Base-by-base conservation (phyloP, 257 asterid species). In the Eucommia ulmoides region DNA sequence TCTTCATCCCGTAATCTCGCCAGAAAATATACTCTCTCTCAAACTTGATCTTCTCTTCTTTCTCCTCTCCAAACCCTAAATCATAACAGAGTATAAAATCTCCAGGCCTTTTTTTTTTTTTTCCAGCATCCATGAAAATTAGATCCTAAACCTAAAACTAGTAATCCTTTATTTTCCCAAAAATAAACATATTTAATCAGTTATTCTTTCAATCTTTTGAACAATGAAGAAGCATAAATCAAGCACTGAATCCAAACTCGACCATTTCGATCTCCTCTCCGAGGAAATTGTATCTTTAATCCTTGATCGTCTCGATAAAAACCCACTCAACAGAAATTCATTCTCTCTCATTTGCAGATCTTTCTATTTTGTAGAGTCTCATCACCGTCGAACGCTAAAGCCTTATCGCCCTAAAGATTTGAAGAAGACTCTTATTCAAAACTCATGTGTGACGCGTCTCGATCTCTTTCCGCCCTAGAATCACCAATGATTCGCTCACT, bases 151-250 rank as follows among this genome's bases (percentile, higher is more conserved):
- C 38, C 38, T 29, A 53, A 6, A 1, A 46, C 45, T 52, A 25
- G 10, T n/a, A n/a, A n/a, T n/a, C n/a, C n/a, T n/a, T n/a, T n/a
- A n/a, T n/a, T n/a, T n/a, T n/a, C n/a, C n/a, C n/a, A n/a, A n/a
- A n/a, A n/a, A n/a, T n/a, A n/a, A n/a, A n/a, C n/a, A n/a, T n/a
- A n/a, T n/a, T n/a, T n/a, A n/a, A n/a, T n/a, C n/a, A n/a, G n/a
- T n/a, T n/a, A n/a, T n/a, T n/a, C n/a, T n/a, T 54, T 65, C 63
- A 22, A 24, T 52, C 18, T 50, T 69, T 49, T n/a, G 19, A 14
- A 38, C 66, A 60, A 88, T 77, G 95, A 84, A 84, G 86, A 79
- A 64, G 77, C 80, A 69, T 19, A 67, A 68, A 24, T 20, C 71
- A 19, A 52, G 19, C 54, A 49, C 53, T 9, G 71, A 58, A 33